A percentile compares a stretch with the other conserved stretches of the same genome.
phyloP scores from a whole-genome alignment of 495 filamentous ascomycete genomes.

The Aspergillus wentii region DNA sequence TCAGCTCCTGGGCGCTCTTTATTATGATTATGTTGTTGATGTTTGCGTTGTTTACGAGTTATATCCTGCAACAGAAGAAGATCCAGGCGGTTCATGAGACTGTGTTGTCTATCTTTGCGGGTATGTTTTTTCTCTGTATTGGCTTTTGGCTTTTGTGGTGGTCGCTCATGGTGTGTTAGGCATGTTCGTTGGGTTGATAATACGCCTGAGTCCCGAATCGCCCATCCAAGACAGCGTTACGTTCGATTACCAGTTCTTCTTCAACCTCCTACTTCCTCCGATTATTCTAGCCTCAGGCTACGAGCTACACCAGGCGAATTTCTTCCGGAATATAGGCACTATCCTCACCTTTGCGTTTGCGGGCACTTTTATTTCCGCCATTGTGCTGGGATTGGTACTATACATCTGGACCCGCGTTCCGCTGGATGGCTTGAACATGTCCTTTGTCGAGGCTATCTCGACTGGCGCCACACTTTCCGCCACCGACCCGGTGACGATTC shows the following conservation, averaged over 20 bases:
- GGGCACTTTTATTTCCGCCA: slow-evolving; percentile 93
- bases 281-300: slow-evolving; percentile 97
- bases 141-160: background rate
- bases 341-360: slow-evolving; percentile 98
- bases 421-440: slow-evolving; percentile 76
- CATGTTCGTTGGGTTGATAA: slow-evolving; percentile 90
- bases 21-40: slow-evolving; percentile 93
- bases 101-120: slow-evolving; percentile 95
- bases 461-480: slow-evolving; percentile 94
- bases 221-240: slow-evolving; percentile 83
- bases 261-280: slow-evolving; percentile 93
- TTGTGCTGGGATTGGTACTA: slow-evolving; percentile 82
- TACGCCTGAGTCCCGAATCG: slow-evolving; percentile 71
- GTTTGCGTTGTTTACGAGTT: slow-evolving; percentile 92
- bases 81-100: slow-evolving; percentile 98
- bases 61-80: slow-evolving; percentile 88
- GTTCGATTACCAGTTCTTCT: slow-evolving; percentile 99
- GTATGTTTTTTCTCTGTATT: slow-evolving; percentile 43
- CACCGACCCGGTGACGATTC: slow-evolving; percentile 93
- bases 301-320: slow-evolving; percentile 95
- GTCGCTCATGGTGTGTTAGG: slow-evolving; percentile 45
- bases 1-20: slow-evolving; percentile 93
- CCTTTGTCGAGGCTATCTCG: slow-evolving; percentile 90
- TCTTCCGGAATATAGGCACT: slow-evolving; percentile 96
- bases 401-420: slow-evolving; percentile 86